Base-by-base conservation (phyloP, 371 early-diverging fungal genomes). In the Phascolomyces articulosus region DNA sequence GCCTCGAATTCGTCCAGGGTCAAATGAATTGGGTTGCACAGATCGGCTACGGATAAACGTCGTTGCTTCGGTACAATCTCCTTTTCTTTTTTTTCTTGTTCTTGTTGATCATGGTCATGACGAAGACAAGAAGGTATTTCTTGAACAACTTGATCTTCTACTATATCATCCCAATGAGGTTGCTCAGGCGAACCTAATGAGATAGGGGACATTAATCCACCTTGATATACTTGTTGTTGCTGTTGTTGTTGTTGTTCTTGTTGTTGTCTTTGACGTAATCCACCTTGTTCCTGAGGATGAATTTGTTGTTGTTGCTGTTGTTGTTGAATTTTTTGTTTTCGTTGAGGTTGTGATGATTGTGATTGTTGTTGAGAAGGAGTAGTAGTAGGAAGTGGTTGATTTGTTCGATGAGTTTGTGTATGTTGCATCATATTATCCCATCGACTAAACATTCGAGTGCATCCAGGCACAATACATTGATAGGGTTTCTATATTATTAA, bases 371-470 rank as follows among this genome's bases (percentile, higher is more conserved):
- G n/a, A n/a, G n/a, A n/a, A n/a, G n/a, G n/a, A n/a, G n/a, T n/a
- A n/a, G n/a, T n/a, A n/a, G n/a, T n/a, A n/a, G n/a, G n/a, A n/a
- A n/a, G 38, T 9, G 38, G 44, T 7, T n/a, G 51, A 34, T 34
- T 51, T 1, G 51, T 20, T 51, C 51, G 51, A 51, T 86, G 87
- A 0, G 85, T 86, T 28, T 85, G 85, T 7, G 85, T 86, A 55
- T 86, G 87, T 58, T 86, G 87, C 72, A 85, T 86, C 87, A 86
- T 86, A 64, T 86, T 86, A 64, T 86, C 87, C 53, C 80, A 85
- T 0, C 87, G 82, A 64, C 87, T 86, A 60, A 86, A 86, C 29
- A 73, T 82, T 28, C 87, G 74, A 56, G 73, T 77, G 58, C 87
- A 86, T 21, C 80, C 84, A n/a, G 80, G 74, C n/a, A 85, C 79